phyloP scores from a whole-genome alignment of 1,284 basidiomycete species.

The Albatrellus sp. region DNA sequence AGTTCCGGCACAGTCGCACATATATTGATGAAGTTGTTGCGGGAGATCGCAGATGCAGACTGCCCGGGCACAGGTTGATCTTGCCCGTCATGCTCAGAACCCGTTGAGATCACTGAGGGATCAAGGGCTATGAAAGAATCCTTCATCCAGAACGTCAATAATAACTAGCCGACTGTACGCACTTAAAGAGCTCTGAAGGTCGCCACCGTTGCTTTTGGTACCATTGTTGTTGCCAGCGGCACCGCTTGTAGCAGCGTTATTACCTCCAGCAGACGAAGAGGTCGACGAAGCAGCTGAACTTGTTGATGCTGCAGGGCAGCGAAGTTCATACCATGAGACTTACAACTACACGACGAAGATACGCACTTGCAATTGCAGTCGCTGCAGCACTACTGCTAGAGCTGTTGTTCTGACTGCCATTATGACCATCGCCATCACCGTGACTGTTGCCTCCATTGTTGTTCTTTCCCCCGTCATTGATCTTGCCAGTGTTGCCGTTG shows the following conservation, averaged over 20 bases:
- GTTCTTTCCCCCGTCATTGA: conserved; percentile 1
- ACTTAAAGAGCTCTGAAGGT: conserved; percentile 19
- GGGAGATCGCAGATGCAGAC: conserved; percentile 33
- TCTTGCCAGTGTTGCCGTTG: not conserved
- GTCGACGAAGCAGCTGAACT: not conserved
- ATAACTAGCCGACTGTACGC: conserved; percentile 3
- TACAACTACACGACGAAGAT: too few relatives aligned
- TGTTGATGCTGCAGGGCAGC: not conserved
- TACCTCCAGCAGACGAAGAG: not conserved
- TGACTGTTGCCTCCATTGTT: not conserved
- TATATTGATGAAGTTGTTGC: conserved; percentile 47
- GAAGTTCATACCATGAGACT: too few relatives aligned
- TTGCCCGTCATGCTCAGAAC: conserved; percentile 40
- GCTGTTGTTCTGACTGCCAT: not conserved
- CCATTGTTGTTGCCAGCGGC: conserved; percentile 7
- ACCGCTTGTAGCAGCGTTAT: too few relatives aligned
- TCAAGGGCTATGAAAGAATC: conserved; percentile 31
- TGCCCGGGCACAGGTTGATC: conserved; percentile 21
- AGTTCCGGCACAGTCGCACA: conserved; percentile 22
- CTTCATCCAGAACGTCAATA: conserved; percentile 13
- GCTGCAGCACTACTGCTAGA: not conserved
- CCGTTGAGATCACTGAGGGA: conserved; percentile 34
- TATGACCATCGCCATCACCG: too few relatives aligned
- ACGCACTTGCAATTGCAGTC: too few relatives aligned
- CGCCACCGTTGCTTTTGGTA: conserved; percentile 4